Conservation (phyloP, 2,329 filamentous ascomycete species). For the Apiospora marii region DNA sequence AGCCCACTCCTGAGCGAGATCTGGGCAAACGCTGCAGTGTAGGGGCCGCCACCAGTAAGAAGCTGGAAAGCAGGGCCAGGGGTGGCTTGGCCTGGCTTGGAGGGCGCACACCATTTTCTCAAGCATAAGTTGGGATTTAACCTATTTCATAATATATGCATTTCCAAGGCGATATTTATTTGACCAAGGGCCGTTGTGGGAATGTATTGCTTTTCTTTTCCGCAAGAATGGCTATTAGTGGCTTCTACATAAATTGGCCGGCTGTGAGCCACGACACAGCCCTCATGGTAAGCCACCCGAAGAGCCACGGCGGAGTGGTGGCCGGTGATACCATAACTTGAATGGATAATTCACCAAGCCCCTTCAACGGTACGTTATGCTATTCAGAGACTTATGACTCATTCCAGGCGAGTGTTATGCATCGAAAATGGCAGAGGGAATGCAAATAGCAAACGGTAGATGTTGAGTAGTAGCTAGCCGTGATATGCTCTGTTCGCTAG, state of each 20-base stretch:
- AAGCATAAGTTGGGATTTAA: not conserved
- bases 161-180: no score
- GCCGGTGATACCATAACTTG: not conserved
- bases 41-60: slow-evolving; percentile 2
- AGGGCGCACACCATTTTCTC: not conserved
- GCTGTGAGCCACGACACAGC: not conserved
- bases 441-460: not conserved
- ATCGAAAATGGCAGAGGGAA: not conserved
- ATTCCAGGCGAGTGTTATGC: not conserved
- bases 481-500: not conserved
- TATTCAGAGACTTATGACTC: not conserved
- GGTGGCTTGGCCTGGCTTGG: not conserved
- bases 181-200: not conserved
- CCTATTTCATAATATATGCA: no score
- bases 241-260: not conserved
- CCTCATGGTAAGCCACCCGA: not conserved
- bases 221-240: not conserved
- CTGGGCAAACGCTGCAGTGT: not conserved
- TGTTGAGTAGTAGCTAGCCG: not conserved
- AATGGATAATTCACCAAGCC: not conserved
- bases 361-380: not conserved
- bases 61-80: not conserved
- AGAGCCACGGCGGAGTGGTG: not conserved
- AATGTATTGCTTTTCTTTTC: not conserved
- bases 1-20: not conserved